Conservation (phyloP, 345 rosid genomes). For the Moricandia arvensis region DNA sequence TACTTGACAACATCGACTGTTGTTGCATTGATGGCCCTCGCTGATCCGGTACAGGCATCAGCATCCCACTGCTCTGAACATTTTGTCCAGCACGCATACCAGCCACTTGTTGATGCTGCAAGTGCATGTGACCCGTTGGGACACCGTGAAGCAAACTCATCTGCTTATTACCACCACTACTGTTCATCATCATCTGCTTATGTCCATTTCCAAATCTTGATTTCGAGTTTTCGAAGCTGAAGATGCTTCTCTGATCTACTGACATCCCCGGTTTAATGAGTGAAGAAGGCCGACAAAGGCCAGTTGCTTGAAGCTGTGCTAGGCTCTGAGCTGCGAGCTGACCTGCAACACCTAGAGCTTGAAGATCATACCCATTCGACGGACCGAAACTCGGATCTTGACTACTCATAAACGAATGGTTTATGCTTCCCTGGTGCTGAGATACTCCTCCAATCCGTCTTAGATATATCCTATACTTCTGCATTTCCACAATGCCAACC, state of each 20-base stretch:
- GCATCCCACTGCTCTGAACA: slow-evolving; percentile 31
- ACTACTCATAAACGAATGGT: slow-evolving; percentile 54
- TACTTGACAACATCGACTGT: slow-evolving; percentile 45
- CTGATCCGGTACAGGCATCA: background rate
- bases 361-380: slow-evolving; percentile 69
- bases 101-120: slow-evolving; percentile 49
- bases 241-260: slow-evolving; percentile 69
- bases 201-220: slow-evolving; percentile 68
- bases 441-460: slow-evolving; percentile 90
- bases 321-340: slow-evolving; percentile 83
- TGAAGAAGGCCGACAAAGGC: slow-evolving; percentile 61
- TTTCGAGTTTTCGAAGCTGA: slow-evolving; percentile 72
- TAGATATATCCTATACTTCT: slow-evolving; percentile 95
- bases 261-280: slow-evolving; percentile 55
- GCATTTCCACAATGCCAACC: slow-evolving; percentile 26
- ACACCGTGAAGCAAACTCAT: slow-evolving; percentile 67
- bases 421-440: slow-evolving; percentile 54
- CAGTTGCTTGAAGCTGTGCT: slow-evolving; percentile 79
- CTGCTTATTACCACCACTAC: slow-evolving; percentile 42
- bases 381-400: slow-evolving; percentile 67
- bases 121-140: slow-evolving; percentile 56
- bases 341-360: slow-evolving; percentile 68
- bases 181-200: slow-evolving; percentile 39
- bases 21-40: slow-evolving; percentile 15
- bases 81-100: slow-evolving; percentile 33